phyloP scores from a whole-genome alignment of 2,329 filamentous ascomycete species.

The Fusarium sp. region DNA sequence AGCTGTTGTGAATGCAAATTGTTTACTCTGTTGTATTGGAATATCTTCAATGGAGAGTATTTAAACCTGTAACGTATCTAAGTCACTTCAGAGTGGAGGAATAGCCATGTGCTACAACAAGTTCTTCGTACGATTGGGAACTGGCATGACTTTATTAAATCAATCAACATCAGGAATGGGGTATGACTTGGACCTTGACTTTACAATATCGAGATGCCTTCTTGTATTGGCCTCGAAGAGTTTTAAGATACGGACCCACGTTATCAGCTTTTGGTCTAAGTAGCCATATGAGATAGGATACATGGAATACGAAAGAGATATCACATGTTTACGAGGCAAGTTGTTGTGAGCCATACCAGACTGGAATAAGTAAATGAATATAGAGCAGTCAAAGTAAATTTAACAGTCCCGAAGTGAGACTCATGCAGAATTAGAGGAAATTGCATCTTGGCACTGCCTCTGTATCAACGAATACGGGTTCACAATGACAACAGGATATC shows the following conservation, averaged over 20 bases:
- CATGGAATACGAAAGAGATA: neutral
- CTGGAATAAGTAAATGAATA: neutral
- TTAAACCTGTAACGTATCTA: neutral
- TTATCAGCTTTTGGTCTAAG: neutral
- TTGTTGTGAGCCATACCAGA: neutral
- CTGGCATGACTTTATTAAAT: neutral
- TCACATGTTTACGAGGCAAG: neutral
- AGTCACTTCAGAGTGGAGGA: neutral
- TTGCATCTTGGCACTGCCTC: neutral
- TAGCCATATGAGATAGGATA: neutral
- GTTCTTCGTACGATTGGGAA: neutral
- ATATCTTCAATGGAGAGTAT: neutral
- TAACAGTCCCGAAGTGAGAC: neutral
- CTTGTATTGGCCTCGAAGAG: neutral
- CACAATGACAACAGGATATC: neutral
- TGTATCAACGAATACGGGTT: neutral
- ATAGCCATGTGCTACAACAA: too few relatives aligned
- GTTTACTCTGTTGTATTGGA: neutral
- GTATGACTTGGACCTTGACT: too few relatives aligned
- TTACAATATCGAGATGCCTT: neutral
- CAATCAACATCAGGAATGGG: too few relatives aligned
- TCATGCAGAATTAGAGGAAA: neutral
- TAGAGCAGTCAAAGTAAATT: neutral
- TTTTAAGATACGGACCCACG: neutral
- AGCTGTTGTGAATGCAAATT: too few relatives aligned